Percentiles rank a stretch among this genome's conserved stretches.
Evolutionary conservation across 129 eudicot genomes (phyloP).

Genomic region (Chrysanthemum seticuspe): DNA sequence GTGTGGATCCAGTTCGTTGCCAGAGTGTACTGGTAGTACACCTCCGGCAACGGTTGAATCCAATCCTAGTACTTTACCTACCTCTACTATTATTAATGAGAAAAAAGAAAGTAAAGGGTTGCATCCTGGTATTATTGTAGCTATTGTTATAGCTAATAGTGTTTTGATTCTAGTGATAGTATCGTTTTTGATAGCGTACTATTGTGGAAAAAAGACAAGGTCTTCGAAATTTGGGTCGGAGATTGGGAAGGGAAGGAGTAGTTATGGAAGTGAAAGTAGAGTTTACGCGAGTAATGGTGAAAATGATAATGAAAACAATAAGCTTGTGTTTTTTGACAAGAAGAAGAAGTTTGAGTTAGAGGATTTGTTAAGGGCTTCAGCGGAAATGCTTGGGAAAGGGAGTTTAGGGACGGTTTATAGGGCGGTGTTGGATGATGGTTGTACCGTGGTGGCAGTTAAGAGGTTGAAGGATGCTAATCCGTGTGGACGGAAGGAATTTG

Average conservation of each 20-base stretch:
- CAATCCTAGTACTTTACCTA: conserved; percentile 71
- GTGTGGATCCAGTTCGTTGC: conserved; percentile 56
- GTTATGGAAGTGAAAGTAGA: conserved; percentile 68
- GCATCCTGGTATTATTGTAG: conserved; percentile 59
- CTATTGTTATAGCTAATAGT: conserved; percentile 53
- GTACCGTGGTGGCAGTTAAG: conserved; percentile 95
- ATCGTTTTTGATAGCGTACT: conserved; percentile 52
- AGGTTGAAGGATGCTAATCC: conserved; percentile 96
- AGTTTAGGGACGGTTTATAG: conserved; percentile 91
- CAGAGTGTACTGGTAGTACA: conserved; percentile 45
- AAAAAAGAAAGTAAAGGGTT: conserved; percentile 38
- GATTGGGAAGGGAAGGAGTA: conserved; percentile 48
- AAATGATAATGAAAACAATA: conserved; percentile 65
- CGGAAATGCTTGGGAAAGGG: conserved; percentile 98
- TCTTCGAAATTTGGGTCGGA: conserved; percentile 56
- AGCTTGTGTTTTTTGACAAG: conserved; percentile 79
- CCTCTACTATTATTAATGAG: conserved; percentile 29
- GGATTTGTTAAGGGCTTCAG: conserved; percentile 85
- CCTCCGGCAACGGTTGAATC: conserved; percentile 56
- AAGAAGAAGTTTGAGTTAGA: conserved; percentile 84
- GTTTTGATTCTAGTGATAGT: conserved; percentile 45
- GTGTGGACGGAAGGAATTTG: conserved; percentile 92
- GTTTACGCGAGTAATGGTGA: conserved; percentile 62
- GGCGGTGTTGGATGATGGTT: conserved; percentile 86
- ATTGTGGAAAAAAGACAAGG: conserved; percentile 48